phyloP scores from a whole-genome alignment of 2,329 filamentous ascomycete species.

The Emmonsia crescens region DNA sequence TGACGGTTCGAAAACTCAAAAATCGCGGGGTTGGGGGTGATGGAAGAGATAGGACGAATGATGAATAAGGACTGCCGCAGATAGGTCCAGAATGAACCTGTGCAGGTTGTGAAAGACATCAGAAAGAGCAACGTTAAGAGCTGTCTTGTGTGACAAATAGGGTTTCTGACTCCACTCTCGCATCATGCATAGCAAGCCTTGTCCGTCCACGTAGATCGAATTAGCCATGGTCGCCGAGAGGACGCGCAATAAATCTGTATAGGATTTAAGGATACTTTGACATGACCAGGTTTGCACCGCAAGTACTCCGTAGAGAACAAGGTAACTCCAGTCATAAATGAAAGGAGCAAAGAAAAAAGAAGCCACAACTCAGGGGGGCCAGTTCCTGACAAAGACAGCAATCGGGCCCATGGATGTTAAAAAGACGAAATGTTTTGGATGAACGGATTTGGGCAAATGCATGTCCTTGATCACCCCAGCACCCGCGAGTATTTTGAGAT shows the following conservation, averaged over 20 bases:
- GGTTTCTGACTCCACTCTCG: background rate
- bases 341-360: background rate
- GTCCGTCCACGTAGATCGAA: background rate
- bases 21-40: background rate
- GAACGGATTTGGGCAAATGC: background rate
- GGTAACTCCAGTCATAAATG: background rate
- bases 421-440: background rate
- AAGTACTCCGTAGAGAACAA: background rate
- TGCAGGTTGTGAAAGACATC: background rate
- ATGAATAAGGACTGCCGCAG: background rate
- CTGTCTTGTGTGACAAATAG: background rate
- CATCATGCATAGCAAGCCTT: background rate
- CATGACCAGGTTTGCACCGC: background rate
- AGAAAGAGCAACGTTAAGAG: background rate
- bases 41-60: background rate
- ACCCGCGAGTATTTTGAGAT: background rate
- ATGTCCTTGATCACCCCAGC: background rate
- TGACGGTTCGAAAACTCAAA: background rate
- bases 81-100: background rate
- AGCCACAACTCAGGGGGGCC: background rate
- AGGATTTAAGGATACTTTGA: background rate
- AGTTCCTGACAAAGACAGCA: background rate
- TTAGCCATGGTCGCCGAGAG: background rate
- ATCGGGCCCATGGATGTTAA: background rate
- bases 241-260: background rate